Conservation (phyloP, 371 early-diverging fungal species). For the Phascolomyces articulosus region DNA sequence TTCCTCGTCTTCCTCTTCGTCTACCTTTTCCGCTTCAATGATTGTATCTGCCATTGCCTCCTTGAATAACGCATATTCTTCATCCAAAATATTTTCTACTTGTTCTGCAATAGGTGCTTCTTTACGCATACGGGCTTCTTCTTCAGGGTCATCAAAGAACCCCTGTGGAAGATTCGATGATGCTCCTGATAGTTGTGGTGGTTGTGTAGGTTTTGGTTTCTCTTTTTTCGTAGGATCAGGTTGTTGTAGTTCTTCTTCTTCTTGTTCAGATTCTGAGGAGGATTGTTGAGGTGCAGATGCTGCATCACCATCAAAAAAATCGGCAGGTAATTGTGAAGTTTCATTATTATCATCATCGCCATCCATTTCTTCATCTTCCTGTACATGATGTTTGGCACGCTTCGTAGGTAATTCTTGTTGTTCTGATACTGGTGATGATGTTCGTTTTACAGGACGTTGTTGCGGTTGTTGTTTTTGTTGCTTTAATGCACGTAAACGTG, state of each 20-base stretch:
- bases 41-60: slow-evolving; percentile 42
- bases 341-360: slow-evolving; percentile 8
- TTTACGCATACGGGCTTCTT: slow-evolving; percentile 46
- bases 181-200: neutral
- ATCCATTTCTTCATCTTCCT: slow-evolving; percentile 22
- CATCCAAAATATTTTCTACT: slow-evolving; percentile 33
- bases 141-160: slow-evolving; percentile 52
- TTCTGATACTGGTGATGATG: neutral
- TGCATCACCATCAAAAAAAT: slow-evolving; percentile 25
- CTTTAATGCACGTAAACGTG: slow-evolving; percentile 41
- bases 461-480: slow-evolving; percentile 21
- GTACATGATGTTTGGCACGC: slow-evolving; percentile 15
- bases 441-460: neutral
- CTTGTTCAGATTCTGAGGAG: slow-evolving; percentile 2
- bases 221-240: neutral
- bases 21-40: slow-evolving; percentile 27
- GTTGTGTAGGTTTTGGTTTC: neutral
- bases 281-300: neutral
- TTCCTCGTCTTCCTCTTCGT: slow-evolving; percentile 31
- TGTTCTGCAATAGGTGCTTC: slow-evolving; percentile 30
- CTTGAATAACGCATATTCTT: slow-evolving; percentile 36
- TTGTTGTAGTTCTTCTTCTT: slow-evolving; percentile 1
- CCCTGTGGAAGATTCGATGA: slow-evolving; percentile 31
- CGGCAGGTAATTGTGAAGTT: slow-evolving; percentile 20
- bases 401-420: neutral